Percentiles rank a stretch among this genome's conserved stretches.
These are phyloP conservation scores for Cladochytrium tenue DNA, from an alignment of 371 early-diverging fungal species.

Conservation along the genomic window DNA sequence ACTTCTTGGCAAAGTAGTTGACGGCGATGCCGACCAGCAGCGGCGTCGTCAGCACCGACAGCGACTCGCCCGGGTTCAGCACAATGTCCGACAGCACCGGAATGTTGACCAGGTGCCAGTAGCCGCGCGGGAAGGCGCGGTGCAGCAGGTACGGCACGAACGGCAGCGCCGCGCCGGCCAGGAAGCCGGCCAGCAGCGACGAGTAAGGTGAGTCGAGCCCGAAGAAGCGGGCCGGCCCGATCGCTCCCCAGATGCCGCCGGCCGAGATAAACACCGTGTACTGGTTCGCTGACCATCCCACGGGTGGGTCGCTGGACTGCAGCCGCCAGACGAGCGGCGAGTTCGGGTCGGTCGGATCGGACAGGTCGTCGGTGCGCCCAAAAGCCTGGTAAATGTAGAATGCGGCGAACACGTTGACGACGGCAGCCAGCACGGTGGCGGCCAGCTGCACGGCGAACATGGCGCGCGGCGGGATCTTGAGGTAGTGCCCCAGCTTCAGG, in stretches of 20 bases:
- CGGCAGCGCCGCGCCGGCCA: conserved; percentile 14
- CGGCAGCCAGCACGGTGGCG: conserved; percentile 11
- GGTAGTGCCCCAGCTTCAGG: conserved; percentile 47
- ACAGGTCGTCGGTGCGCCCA: too few relatives aligned
- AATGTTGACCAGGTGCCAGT: conserved; percentile 20
- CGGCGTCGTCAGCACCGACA: conserved; percentile 20
- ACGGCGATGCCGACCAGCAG: conserved; percentile 12
- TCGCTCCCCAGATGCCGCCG: conserved; percentile 29
- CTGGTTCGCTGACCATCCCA: conserved; percentile 9
- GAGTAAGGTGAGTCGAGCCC: conserved; percentile 13
- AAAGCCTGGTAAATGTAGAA: conserved; percentile 4
- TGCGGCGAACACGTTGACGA: conserved; percentile 16
- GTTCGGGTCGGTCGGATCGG: background rate
- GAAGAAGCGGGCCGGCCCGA: conserved; percentile 24
- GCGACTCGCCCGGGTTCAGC: background rate
- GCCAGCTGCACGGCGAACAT: conserved; percentile 29
- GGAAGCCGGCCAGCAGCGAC: conserved; percentile 7
- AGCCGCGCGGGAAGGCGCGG: background rate
- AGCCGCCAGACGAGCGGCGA: conserved; percentile 11
- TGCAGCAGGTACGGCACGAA: conserved; percentile 8
- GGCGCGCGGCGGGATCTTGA: conserved; percentile 41
- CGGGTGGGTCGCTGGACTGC: conserved; percentile 7
- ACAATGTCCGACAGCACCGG: conserved; percentile 20
- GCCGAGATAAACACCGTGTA: conserved; percentile 57
- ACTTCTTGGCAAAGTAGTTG: conserved; percentile 16